Base-by-base conservation (phyloP, 139 green algal genomes). In the Ettlia oleoabundans region DNA sequence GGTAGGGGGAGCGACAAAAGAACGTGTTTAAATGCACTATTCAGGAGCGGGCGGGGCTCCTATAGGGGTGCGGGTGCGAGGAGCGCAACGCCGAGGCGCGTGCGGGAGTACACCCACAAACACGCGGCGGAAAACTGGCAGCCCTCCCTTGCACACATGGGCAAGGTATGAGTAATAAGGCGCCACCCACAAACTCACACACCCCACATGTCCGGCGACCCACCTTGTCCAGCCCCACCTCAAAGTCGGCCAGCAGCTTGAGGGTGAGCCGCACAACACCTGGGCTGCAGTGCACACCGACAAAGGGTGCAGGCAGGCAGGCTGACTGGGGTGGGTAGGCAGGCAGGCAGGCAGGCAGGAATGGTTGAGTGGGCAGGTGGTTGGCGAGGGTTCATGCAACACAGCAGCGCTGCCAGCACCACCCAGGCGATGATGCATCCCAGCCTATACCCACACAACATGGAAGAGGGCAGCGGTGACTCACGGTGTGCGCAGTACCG, bases 181-280 rank as follows among this genome's bases (percentile, higher is more conserved):
- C 47, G 10, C 13, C 47, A 58, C 13, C 47, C 47, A 10, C 47
- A 58, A 58, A 58, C 10, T 15, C 3, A 38, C 2, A 42, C 41
- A 22, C 26, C 28, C 41, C 3, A 2, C 2, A 4, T 9, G 3
- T 33, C 42, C 24, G 18, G 24, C 69, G 5, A 10, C 68, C 15
- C 68, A 76, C 68, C 41, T 55, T 26, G 1, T 64, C 71, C 33
- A 78, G 30, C 19, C 55, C 52, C 7, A 81, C 26, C 13, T 58
- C 74, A 71, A 81, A 81, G 38, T 81, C 74, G 9, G 74, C 35
- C 38, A 81, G 74, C 37, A 81, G 55, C 74, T 81, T 81, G 37
- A 81, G 74, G 1, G 55, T 47, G 53, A 81, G 74, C 15, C 74
- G 74, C 53, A 81, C 55, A 7, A 41, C 5, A 28, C n/a, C 22